Evolutionary conservation across 2,329 filamentous ascomycete genomes (phyloP), one percentile per base, ranked within the genome.

Genomic region (Fusarium buxicola): DNA sequence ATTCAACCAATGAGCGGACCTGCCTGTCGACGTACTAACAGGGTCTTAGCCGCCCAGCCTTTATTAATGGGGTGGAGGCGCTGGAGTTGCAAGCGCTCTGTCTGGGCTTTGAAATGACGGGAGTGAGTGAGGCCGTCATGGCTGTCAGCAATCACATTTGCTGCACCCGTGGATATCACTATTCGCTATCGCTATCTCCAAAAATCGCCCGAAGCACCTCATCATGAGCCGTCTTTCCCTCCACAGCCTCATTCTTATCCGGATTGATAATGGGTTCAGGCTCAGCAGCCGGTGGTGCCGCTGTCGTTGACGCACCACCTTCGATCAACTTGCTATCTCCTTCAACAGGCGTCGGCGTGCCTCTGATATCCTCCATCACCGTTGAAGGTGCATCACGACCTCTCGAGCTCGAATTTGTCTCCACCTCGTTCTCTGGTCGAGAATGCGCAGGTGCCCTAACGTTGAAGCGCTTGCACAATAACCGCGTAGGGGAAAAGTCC

Each of bases 401-500:
- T 16, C 44, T 68, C 71, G 57, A 43, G 39, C 41, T 39, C 31
- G 31, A 59, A 24, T 46, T 47, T 24, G 44, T 46, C 54, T 74
- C 80, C 0, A 81, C 75, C 10, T 74, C 69, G 21, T 68, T 30
- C 36, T 89, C 84, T 30, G 82, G 77, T 68, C 86, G 84, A 28
- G 90, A 87, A 74, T 92, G 85, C 9, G 84, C 82, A 0, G 94
- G 92, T 8, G 90, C 86, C 58, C 84, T 87, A n/a, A 98, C 90
- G 68, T 93, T 93, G 77, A 99, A 97, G 8, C 95, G 85, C 75
- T 98, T 99, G 78, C 94, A 98, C n/a, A 98, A 78, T 35, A 99
- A 78, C 51, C 93, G 83, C 2, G 90, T 89, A 1, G 95, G 95
- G 68, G 89, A 89, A 75, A 97, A 98, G 5, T 88, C 85, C 8